Base-by-base conservation (phyloP, 306 rosid genomes). In the Begonia masoniana region DNA sequence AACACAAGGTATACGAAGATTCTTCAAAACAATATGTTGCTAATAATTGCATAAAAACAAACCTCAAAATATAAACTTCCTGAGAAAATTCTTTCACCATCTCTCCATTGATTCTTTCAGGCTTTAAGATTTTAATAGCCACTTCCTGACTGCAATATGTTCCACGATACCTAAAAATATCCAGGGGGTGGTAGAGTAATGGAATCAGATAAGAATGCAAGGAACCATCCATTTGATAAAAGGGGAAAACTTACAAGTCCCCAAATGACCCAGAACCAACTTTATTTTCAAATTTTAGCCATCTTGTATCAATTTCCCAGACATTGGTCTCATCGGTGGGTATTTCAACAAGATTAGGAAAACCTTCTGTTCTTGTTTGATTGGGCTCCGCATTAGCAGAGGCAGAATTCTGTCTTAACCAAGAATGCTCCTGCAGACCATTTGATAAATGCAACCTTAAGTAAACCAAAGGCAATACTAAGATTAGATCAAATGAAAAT, bases 11-110 rank as follows among this genome's bases (percentile, higher is more conserved):
- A 13, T 47, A 43, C 16, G 48, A 10, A 39, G 46, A 39, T 50
- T 17, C 51, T 48, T 47, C 50, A 61, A 19, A 17, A 41, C 51
- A 41, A 12, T 23, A 61, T 21, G 65, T 50, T 21, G 43, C 45
- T 23, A 61, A 51, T 51, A 43, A 70, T 56, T 31, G 39, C 60
- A 67, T 52, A 62, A 47, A 68, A 62, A 76, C 88, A 60, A 71
- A 86, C 93, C 96, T 92, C 96, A 92, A 76, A 64, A 92, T 92
- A 71, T 86, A 92, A 61, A 92, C 99, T 81, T 92, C 99, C 73
- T 92, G 99, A 10, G 95, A 73, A 75, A 92, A 92, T 68, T 92
- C 99, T 67, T 66, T 75, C 71, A 92, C 64, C 96, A 86, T 92
- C 68, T 86, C 95, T 60, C 77, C 72, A 64, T 61, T 83, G 69